Evolutionary conservation across 108 stramenopile species (phyloP), one percentile per base, ranked within the genome.

Genomic region (Cyclostephanos invisitatus): DNA sequence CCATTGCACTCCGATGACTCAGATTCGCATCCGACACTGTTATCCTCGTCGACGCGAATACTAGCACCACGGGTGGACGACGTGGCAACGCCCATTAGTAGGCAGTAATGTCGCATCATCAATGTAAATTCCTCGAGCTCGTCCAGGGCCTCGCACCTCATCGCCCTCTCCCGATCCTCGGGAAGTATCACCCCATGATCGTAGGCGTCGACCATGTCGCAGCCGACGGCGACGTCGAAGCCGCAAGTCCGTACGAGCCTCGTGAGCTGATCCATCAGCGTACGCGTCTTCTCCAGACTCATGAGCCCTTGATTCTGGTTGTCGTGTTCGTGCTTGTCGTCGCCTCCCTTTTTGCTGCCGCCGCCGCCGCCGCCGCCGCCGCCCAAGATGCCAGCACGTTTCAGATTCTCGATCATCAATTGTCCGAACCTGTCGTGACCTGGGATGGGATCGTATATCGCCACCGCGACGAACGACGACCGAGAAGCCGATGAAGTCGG

Each of bases 191-290:
- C 54, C 10, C 85, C 82, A 37, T 77, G 51, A 35, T 92, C 72
- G 59, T 91, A 95, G 44, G 94, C 94, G 22, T 78, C 62, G 83
- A 86, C 85, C 89, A 95, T 91, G 69, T 95, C 83, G 64, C 91
- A 91, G 9, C 87, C 94, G 8, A 85, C 77, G 0, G 79, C 88
- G 46, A 37, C 21, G 36, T 83, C 68, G 64, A 87, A 92, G 3
- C 90, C 90, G 5, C 90, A 88, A 25, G 64, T 70, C 36, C 70
- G 35, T 6, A 67, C 42, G 1, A 91, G 51, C 29, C 82, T 78
- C 2, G 68, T 36, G 21, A 92, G 58, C 54, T 95, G 93, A 9
- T 84, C 74, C 1, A 61, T 49, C 35, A 90, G 53, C n/a, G 89
- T 88, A 2, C 85, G 66, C 8, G 84, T 86, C 54, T 74, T 62